These are phyloP conservation scores for Huntiella moniliformis DNA, from an alignment of 2,329 filamentous ascomycete genomes.

Conservation along the genomic window DNA sequence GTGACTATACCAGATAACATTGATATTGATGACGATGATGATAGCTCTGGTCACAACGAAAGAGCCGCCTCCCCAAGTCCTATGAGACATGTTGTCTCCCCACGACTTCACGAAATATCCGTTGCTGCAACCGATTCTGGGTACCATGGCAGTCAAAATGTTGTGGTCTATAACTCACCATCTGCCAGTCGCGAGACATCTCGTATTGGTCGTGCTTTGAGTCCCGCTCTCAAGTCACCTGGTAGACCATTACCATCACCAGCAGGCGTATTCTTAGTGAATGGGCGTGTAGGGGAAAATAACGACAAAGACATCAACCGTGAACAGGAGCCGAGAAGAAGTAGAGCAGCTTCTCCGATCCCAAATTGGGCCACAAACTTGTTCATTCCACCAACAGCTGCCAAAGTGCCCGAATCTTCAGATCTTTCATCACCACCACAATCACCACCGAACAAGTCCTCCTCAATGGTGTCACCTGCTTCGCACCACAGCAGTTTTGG, in stretches of 20 bases:
- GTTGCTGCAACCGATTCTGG: slow-evolving; percentile 35
- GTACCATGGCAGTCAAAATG: slow-evolving; percentile 43
- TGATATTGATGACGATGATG: neutral
- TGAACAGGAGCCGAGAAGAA: slow-evolving; percentile 1
- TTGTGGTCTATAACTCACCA: slow-evolving; percentile 1
- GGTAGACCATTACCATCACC: neutral
- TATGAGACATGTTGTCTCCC: slow-evolving; percentile 3
- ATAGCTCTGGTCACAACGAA: slow-evolving; percentile 7
- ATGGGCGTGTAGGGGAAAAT: neutral
- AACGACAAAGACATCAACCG: neutral
- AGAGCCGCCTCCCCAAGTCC: slow-evolving; percentile 10
- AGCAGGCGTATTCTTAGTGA: neutral
- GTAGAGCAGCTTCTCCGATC: slow-evolving; percentile 4
- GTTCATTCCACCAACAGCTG: slow-evolving; percentile 5
- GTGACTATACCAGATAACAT: neutral
- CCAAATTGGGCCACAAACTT: slow-evolving; percentile 1
- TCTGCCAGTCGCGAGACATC: neutral
- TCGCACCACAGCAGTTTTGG: neutral
- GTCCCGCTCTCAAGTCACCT: slow-evolving; percentile 2
- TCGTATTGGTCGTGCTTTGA: neutral
- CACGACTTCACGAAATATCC: neutral
- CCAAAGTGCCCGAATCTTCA: neutral
- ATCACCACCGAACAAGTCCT: slow-evolving; percentile 3
- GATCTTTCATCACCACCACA: neutral
- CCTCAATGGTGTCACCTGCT: neutral